These are phyloP conservation scores for Quercus berberidifolia DNA, from an alignment of 306 rosid genomes.

Conservation along the genomic window DNA sequence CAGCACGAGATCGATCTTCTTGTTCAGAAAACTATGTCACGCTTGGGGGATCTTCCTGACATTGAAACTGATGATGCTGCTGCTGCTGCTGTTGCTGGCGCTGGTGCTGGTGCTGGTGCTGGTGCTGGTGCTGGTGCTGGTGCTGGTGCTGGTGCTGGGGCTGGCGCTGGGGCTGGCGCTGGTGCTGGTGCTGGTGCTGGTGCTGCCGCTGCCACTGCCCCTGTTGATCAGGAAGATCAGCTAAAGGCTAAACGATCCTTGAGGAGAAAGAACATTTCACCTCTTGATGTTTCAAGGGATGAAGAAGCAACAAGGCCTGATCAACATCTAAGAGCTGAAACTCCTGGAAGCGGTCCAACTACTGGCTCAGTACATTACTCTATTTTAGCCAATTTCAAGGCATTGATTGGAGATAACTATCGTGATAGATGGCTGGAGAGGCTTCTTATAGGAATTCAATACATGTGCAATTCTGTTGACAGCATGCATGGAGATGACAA, in stretches of 20 bases:
- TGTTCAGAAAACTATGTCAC: constrained; percentile 70
- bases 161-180: constrained; percentile 31
- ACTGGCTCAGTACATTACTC: constrained; percentile 52
- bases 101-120: no score
- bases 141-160: constrained; percentile 32
- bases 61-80: constrained; percentile 57
- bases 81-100: background rate
- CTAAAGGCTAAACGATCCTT: constrained; percentile 52
- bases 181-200: constrained; percentile 22
- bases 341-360: constrained; percentile 57
- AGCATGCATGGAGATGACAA: constrained; percentile 35
- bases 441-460: constrained; percentile 57
- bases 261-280: constrained; percentile 65
- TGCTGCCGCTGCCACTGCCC: background rate
- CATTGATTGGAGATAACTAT: constrained; percentile 60
- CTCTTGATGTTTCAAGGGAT: constrained; percentile 65
- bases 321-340: constrained; percentile 56
- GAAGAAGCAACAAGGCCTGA: constrained; percentile 59
- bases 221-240: constrained; percentile 56
- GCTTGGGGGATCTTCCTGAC: constrained; percentile 72
- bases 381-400: constrained; percentile 49
- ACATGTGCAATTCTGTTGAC: constrained; percentile 52
- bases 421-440: constrained; percentile 95
- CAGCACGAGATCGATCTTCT: constrained; percentile 84
- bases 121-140: no score